Base-by-base conservation (phyloP, 202 grass and related monocot species). In the Musa balbisiana region DNA sequence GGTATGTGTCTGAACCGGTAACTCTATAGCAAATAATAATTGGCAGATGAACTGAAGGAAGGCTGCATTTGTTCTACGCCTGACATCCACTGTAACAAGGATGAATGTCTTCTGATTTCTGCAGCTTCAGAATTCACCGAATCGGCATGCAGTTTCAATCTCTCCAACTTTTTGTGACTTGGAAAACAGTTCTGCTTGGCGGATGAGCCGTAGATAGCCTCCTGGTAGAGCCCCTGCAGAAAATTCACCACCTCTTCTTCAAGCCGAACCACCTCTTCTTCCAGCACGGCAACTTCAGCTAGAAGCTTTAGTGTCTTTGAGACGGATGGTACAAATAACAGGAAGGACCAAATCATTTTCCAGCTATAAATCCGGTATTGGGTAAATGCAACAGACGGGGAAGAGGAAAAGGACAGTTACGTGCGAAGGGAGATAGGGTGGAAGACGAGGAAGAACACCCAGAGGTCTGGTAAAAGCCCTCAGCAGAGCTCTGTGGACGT, bases 241-340 rank as follows among this genome's bases (percentile, higher is more conserved):
- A 99, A 95, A 85, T 85, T 99, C 14, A 99, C 89, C 67, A 94
- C 91, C 75, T 99, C 91, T 73, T 99, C 95, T 92, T 99, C 95
- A 8, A 99, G 87, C 55, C 95, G 83, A 53, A 88, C 87, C 1
- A 99, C 95, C 73, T 99, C 95, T 78, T 99, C 95, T 54, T 99
- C 95, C 83, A 99, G 71, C 53, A 99, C 91, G 3, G 95, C 95
- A 26, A 99, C 95, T 84, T 99, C 95, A 73, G 95, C 95, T 0
- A 99, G 83, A 62, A 99, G 91, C 60, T 92, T 89, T 3, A 92
- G 73, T 66, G 95, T 99, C 95, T 99, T 25, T 80, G 29, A 8
- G 54, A 2, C 10, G 2, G 10, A 64, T 12, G 22, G n/a, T 0
- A 6, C 33, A 43, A 43, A 43, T 43, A 43, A 43, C 33, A 8